phyloP scores from a whole-genome alignment of 805 yeast species.

The Peterozyma toletana region DNA sequence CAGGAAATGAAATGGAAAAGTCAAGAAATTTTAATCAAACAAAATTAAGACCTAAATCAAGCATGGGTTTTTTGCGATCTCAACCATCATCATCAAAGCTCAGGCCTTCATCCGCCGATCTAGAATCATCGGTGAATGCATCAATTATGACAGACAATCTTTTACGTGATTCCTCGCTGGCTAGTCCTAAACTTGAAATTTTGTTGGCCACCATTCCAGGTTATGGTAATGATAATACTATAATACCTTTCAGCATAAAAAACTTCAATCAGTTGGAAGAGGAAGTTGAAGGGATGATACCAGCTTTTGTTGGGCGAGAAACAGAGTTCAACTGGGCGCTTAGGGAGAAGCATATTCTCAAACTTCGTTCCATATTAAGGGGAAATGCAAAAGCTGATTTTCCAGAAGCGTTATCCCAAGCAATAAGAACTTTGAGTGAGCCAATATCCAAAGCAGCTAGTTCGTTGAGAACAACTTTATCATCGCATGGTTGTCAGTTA shows the following conservation, averaged over 20 bases:
- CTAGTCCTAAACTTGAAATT: conserved; percentile 1
- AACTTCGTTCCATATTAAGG: conserved; percentile 51
- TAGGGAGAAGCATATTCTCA: conserved; percentile 57
- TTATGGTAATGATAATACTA: conserved; percentile 29
- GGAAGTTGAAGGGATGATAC: conserved; percentile 20
- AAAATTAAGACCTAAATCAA: conserved; percentile 8
- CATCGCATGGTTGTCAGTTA: conserved; percentile 67
- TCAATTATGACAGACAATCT: neutral
- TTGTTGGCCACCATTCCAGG: conserved; percentile 19
- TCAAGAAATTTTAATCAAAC: neutral
- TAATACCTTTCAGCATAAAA: conserved; percentile 23
- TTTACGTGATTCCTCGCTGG: conserved; percentile 1
- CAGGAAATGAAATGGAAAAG: conserved; percentile 2
- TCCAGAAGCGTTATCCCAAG: conserved; percentile 21
- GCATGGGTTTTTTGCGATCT: conserved; percentile 3
- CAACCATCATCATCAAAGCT: conserved; percentile 3
- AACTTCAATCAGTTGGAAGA: conserved; percentile 20
- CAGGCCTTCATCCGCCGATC: neutral
- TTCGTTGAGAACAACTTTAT: conserved; percentile 81
- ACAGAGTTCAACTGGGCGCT: conserved; percentile 81
- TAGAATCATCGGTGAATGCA: neutral
- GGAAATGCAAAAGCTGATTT: conserved; percentile 41
- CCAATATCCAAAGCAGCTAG: conserved; percentile 57
- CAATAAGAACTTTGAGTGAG: conserved; percentile 38
- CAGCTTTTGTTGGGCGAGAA: conserved; percentile 61